Evolutionary conservation across 2,329 filamentous ascomycete genomes (phyloP), one percentile per base, ranked within the genome.

Genomic region (Fusarium euwallaceae): DNA sequence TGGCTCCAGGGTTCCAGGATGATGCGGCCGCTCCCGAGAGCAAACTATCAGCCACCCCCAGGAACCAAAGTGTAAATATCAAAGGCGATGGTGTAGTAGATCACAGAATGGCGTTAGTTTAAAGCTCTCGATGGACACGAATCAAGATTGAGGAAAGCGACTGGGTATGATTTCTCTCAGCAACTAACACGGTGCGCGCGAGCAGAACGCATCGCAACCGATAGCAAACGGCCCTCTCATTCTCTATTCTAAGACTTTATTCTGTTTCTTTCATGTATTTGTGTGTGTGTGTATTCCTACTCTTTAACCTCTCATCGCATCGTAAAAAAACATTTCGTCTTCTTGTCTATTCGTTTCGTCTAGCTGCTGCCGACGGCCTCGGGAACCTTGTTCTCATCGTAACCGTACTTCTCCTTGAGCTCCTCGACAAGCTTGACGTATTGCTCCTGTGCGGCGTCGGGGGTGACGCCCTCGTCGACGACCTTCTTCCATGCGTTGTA

Each of bases 371-470:
- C 82, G 58, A 92, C 88, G 61, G 86, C 81, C 87, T 92, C 91
- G 76, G 91, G 89, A 72, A 78, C 83, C 88, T 92, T 92, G 84
- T 89, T 86, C 72, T 86, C 87, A 81, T 94, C 90, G 83, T 87
- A 93, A 69, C 92, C 93, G 83, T 92, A 90, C 82, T 89, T 89
- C 70, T 80, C 84, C 89, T 97, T 95, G 80, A 97, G 84, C 79
- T 87, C 83, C 84, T 95, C 91, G 74, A 97, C 91, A 71, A 92
- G 86, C 77, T 88, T 87, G 79, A 97, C 89, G 85, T 98, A 98
- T 81, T 89, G 86, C 82, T 90, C 87, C 89, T 97, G 93, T 22
- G 95, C 95, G 75, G 91, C 83, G 74, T 92, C 88, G 71, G 89
- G 80, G 71, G 88, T 90, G 76, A 91, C 81, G 61, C 88, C 90